These are phyloP conservation scores for Nakaseomyces uthaithaninus DNA, from an alignment of 1,139 yeast genomes.

Conservation along the genomic window DNA sequence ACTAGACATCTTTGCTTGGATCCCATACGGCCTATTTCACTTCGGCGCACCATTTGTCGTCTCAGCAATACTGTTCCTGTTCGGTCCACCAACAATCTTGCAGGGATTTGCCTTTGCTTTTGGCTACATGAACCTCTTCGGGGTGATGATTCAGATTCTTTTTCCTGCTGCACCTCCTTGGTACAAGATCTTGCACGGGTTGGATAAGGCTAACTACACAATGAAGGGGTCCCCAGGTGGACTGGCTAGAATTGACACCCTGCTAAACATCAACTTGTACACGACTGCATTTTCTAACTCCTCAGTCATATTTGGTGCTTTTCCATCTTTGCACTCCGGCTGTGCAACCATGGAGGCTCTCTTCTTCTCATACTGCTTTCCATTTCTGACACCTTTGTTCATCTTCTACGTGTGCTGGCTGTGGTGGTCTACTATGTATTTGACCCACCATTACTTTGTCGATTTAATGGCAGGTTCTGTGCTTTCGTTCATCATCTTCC, in stretches of 20 bases:
- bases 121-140: constrained; percentile 91
- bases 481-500: constrained; percentile 64
- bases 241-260: constrained; percentile 72
- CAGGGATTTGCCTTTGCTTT: constrained; percentile 89
- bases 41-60: constrained; percentile 85
- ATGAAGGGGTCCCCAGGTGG: constrained; percentile 98
- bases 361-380: constrained; percentile 75
- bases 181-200: constrained; percentile 82
- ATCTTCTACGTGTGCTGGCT: constrained; percentile 77
- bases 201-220: constrained; percentile 82
- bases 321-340: constrained; percentile 92
- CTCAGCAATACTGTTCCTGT: constrained; percentile 68
- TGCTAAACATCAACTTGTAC: constrained; percentile 77
- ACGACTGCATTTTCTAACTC: constrained; percentile 79
- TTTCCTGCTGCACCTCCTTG: constrained; percentile 99
- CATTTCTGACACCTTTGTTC: constrained; percentile 57
- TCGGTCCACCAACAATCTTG: constrained; percentile 87
- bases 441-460: constrained; percentile 90
- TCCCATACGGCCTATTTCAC: constrained; percentile 90
- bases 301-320: constrained; percentile 95
- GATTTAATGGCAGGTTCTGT: constrained; percentile 88
- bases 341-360: constrained; percentile 90
- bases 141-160: constrained; percentile 70
- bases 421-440: constrained; percentile 98
- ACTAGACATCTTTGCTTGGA: constrained; percentile 84